Evolutionary conservation across 768 basidiomycete genomes (phyloP).

Genomic region (Lentinula lateritia): DNA sequence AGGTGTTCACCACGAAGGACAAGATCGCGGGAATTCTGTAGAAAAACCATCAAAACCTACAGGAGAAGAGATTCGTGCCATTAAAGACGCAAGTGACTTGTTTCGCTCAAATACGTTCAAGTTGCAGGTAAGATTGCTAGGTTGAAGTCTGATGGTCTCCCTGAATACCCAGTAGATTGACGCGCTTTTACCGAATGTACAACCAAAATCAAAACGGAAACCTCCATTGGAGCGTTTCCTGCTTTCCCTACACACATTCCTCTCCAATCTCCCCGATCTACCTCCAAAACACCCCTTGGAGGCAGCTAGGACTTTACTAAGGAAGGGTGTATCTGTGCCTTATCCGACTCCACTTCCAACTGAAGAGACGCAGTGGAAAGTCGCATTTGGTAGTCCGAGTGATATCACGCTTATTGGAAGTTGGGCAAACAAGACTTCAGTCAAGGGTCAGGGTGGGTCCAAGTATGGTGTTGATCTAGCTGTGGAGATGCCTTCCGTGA

Average conservation of each 20-base stretch:
- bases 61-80: conserved; percentile 61
- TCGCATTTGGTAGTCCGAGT: conserved; percentile 71
- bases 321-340: conserved; percentile 57
- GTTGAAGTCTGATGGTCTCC: neutral
- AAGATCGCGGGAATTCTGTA: neutral
- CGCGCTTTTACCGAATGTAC: conserved; percentile 70
- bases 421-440: conserved; percentile 75
- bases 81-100: conserved; percentile 71
- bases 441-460: conserved; percentile 62
- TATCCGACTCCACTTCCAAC: conserved; percentile 66
- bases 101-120: conserved; percentile 81
- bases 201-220: conserved; percentile 54
- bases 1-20: conserved; percentile 11
- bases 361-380: conserved; percentile 84
- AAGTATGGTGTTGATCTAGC: conserved; percentile 75
- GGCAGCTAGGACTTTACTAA: conserved; percentile 50
- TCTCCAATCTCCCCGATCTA: conserved; percentile 54
- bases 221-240: conserved; percentile 67
- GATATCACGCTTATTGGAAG: conserved; percentile 80
- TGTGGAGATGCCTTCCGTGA: conserved; percentile 81
- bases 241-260: conserved; percentile 57
- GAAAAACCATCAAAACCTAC: conserved; percentile 44
- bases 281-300: conserved; percentile 59
- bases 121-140: conserved; percentile 52
- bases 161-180: conserved; percentile 50